A percentile compares a stretch with the other conserved stretches of the same genome.
Evolutionary conservation across 2,329 filamentous ascomycete species (phyloP).

Genomic region (Epichloe uncinata): DNA sequence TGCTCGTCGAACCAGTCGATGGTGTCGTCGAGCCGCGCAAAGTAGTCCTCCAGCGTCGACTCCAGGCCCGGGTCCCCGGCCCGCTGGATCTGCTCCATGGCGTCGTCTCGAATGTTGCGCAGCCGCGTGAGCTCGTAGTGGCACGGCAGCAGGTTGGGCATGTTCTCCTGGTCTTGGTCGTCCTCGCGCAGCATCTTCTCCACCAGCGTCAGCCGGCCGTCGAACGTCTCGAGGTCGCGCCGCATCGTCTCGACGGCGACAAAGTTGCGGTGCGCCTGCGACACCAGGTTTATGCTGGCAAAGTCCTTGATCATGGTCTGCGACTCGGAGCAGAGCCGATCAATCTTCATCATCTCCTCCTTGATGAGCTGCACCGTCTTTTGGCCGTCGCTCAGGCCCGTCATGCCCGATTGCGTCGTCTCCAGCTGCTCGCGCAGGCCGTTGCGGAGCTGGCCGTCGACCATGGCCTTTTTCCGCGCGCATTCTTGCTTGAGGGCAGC

Average conservation of each 20-base stretch:
- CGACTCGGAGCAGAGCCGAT: constrained; percentile 91
- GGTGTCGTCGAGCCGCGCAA: constrained; percentile 70
- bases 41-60: constrained; percentile 79
- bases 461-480: constrained; percentile 78
- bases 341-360: constrained; percentile 97
- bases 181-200: constrained; percentile 72
- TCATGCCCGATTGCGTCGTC: constrained; percentile 88
- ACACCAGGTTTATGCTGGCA: constrained; percentile 78
- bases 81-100: constrained; percentile 86
- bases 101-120: constrained; percentile 88
- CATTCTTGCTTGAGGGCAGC: constrained; percentile 81
- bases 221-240: constrained; percentile 76
- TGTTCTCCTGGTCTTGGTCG: constrained; percentile 73
- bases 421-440: constrained; percentile 87
- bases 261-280: constrained; percentile 93
- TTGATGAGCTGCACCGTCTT: constrained; percentile 87
- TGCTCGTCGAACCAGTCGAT: constrained; percentile 96
- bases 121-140: constrained; percentile 89
- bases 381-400: constrained; percentile 75
- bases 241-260: constrained; percentile 90
- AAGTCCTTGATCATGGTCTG: constrained; percentile 98
- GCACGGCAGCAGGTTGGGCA: constrained; percentile 78
- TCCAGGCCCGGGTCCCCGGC: constrained; percentile 62
- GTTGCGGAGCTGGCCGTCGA: constrained; percentile 80
- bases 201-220: constrained; percentile 59